Conservation (phyloP, 2,329 filamentous ascomycete species). For the Epichloe gansuensis region DNA sequence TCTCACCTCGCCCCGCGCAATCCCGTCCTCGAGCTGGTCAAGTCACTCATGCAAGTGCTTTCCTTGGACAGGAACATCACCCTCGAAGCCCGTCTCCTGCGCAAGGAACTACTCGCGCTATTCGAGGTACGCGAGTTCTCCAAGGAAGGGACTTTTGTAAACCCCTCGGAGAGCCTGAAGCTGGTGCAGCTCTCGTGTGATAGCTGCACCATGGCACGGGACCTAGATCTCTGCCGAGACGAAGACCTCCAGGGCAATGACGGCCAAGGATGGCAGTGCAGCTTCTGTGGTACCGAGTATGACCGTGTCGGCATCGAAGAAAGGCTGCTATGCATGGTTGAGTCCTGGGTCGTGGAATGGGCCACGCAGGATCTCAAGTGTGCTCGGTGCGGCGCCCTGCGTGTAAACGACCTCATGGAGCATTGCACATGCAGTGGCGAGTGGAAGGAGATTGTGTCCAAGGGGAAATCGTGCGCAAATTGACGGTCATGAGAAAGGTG, state of each 20-base stretch:
- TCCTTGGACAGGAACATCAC: constrained; percentile 83
- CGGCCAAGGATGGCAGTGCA: constrained; percentile 57
- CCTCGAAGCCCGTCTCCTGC: constrained; percentile 74
- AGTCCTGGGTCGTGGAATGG: constrained; percentile 69
- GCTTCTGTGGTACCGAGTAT: constrained; percentile 62
- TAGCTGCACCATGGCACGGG: constrained; percentile 77
- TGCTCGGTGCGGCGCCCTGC: constrained; percentile 53
- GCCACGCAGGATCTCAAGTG: constrained; percentile 84
- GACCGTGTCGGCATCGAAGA: constrained; percentile 78
- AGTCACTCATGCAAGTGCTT: constrained; percentile 84
- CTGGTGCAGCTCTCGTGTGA: constrained; percentile 73
- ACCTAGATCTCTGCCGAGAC: constrained; percentile 87
- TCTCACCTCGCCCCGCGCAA: constrained; percentile 46
- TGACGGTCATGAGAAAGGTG: constrained; percentile 63
- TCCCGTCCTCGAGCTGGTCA: constrained; percentile 81
- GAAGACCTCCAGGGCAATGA: constrained; percentile 52
- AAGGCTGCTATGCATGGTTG: constrained; percentile 61
- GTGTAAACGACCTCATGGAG: constrained; percentile 90
- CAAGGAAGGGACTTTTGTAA: constrained; percentile 73
- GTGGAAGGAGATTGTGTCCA: constrained; percentile 64
- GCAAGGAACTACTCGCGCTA: constrained; percentile 77
- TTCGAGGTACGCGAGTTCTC: constrained; percentile 95
- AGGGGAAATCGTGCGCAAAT: constrained; percentile 49
- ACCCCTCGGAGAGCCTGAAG: constrained; percentile 65
- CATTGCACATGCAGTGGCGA: constrained; percentile 86